Conservation (phyloP, 768 basidiomycete genomes). For the Lactifluus volemus region DNA sequence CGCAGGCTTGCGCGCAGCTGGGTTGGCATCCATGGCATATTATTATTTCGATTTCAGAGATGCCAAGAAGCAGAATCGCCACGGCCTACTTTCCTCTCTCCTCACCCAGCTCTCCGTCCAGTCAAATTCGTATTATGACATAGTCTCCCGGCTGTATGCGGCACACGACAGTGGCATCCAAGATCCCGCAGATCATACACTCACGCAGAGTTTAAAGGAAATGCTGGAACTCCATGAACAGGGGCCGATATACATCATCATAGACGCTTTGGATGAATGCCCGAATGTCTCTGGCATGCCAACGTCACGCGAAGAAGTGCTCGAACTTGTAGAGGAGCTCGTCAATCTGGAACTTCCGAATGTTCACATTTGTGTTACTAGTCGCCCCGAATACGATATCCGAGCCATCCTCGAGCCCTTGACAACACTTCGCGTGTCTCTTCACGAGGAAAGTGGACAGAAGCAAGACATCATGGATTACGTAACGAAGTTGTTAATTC, state of each 20-base stretch:
- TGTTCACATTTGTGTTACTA: neutral
- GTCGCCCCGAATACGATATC: constrained; percentile 5
- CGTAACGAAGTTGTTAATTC: neutral
- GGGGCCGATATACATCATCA: neutral
- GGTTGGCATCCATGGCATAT: neutral
- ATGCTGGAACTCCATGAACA: neutral
- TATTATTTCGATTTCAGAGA: constrained; percentile 3
- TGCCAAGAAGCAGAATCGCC: neutral
- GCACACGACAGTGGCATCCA: neutral
- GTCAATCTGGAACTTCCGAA: neutral
- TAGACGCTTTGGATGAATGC: constrained; percentile 8
- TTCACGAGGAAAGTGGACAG: neutral
- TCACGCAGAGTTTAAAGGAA: neutral
- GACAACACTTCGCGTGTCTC: neutral
- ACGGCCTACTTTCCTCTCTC: neutral
- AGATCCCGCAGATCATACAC: neutral
- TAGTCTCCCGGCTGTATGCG: neutral
- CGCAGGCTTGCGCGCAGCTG: neutral
- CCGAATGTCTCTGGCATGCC: neutral
- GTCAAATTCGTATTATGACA: neutral
- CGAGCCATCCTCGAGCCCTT: neutral
- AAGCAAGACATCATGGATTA: neutral
- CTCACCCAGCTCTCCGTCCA: neutral
- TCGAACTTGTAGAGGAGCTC: neutral
- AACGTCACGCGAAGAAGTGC: neutral